A percentile compares a stretch with the other conserved stretches of the same genome.
Evolutionary conservation across 129 eudicot species (phyloP).

Genomic region (Chrysanthemum makinoi): DNA sequence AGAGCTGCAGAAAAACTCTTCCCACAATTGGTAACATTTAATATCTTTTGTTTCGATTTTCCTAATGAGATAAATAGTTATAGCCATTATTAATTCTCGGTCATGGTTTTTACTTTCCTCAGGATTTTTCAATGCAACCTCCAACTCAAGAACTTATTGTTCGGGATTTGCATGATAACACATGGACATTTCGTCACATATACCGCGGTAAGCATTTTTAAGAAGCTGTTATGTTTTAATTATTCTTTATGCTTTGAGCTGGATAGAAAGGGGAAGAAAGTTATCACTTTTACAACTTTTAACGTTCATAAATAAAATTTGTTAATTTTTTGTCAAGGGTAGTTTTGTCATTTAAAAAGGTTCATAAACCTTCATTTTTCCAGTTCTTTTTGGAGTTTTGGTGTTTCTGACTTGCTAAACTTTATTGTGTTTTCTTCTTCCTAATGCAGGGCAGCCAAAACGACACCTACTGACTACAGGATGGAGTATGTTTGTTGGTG

Average conservation of each 20-base stretch:
- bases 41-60: not conserved
- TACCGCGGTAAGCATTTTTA: constrained; percentile 75
- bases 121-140: constrained; percentile 99
- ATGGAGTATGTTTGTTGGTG: constrained; percentile 99
- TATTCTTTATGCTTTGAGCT: not conserved
- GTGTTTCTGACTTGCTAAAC: not conserved
- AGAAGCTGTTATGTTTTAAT: not conserved
- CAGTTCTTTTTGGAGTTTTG: too few species aligned
- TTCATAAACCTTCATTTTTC: too few species aligned
- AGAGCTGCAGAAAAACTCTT: constrained; percentile 98
- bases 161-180: constrained; percentile 91
- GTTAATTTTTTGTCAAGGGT: not conserved
- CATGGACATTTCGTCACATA: constrained; percentile 99
- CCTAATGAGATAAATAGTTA: not conserved
- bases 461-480: constrained; percentile 97
- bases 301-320: not conserved
- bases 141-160: constrained; percentile 98
- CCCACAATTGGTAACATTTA: constrained; percentile 70
- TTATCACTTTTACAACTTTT: not conserved
- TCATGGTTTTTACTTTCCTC: not conserved
- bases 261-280: not conserved
- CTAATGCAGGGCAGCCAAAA: constrained; percentile 88
- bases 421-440: constrained; percentile 2
- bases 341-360: too few species aligned
- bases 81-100: not conserved